phyloP scores from a whole-genome alignment of 164 flowering plant species.

The Santalum album region DNA sequence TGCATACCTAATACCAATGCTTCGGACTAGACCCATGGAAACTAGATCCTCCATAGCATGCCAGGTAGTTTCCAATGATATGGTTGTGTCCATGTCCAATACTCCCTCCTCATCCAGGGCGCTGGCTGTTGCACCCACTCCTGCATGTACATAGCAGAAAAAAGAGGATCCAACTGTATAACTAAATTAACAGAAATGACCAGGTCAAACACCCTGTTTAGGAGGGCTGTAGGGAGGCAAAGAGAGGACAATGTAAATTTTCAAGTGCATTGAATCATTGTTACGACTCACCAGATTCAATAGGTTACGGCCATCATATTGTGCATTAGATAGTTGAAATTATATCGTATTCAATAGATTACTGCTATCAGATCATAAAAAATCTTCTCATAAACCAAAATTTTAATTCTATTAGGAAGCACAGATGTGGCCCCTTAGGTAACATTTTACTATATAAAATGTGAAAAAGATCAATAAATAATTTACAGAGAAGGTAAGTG shows the following conservation, averaged over 20 bases:
- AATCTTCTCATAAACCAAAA: too few species aligned
- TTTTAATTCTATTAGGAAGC: too few species aligned
- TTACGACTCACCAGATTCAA: not conserved
- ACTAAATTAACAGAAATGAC: too few species aligned
- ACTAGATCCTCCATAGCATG: conserved; percentile 93
- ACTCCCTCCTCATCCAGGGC: conserved; percentile 78
- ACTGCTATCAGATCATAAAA: too few species aligned
- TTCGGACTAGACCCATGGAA: conserved; percentile 73
- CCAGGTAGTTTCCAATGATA: conserved; percentile 92
- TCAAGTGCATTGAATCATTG: too few species aligned
- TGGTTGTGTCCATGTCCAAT: conserved; percentile 78
- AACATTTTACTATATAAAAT: not conserved
- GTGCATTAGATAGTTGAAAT: too few species aligned
- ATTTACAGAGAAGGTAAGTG: not conserved
- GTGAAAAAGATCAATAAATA: not conserved
- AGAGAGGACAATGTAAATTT: too few species aligned
- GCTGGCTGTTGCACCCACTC: conserved; percentile 71
- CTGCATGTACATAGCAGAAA: conserved; percentile 22
- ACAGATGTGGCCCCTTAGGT: too few species aligned
- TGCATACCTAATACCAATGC: conserved; percentile 90
- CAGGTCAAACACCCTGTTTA: too few species aligned
- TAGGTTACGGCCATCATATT: not conserved
- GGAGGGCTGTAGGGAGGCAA: too few species aligned
- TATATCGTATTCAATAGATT: too few species aligned
- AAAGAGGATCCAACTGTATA: too few species aligned